Percentiles rank a stretch among this genome's conserved stretches.
These are phyloP conservation scores for Capsicum chinense DNA, from an alignment of 257 asterid species.

Conservation along the genomic window DNA sequence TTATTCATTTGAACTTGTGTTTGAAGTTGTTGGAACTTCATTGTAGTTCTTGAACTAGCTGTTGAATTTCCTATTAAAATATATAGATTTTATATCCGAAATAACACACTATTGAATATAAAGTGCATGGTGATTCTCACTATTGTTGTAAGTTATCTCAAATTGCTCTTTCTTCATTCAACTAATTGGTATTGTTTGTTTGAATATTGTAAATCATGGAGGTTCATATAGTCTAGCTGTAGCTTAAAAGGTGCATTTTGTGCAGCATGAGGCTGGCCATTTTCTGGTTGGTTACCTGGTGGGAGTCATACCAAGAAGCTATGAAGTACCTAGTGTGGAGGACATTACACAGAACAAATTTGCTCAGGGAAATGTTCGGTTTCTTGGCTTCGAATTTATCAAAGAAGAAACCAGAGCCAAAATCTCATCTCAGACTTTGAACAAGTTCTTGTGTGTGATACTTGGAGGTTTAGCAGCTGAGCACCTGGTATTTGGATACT, in stretches of 20 bases:
- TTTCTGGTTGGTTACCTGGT: slow-evolving; percentile 75
- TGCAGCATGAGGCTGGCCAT: slow-evolving; percentile 89
- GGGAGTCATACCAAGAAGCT: slow-evolving; percentile 71
- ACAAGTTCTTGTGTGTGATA: slow-evolving; percentile 52
- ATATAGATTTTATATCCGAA: too few relatives aligned
- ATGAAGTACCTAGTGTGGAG: slow-evolving; percentile 61
- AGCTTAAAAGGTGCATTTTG: slow-evolving; percentile 13
- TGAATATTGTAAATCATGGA: neutral
- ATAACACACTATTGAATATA: neutral
- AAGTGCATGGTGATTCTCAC: neutral
- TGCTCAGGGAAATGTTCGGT: slow-evolving; percentile 64
- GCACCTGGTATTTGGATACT: slow-evolving; percentile 64
- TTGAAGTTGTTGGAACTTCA: too few relatives aligned
- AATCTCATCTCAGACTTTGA: slow-evolving; percentile 43
- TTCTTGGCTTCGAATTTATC: slow-evolving; percentile 70
- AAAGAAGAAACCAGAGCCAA: slow-evolving; percentile 38
- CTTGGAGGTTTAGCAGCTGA: slow-evolving; percentile 77
- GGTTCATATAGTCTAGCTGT: neutral
- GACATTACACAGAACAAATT: slow-evolving; percentile 56
- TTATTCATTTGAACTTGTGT: too few relatives aligned
- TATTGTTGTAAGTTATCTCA: neutral
- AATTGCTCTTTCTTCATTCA: neutral
- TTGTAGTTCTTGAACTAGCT: too few relatives aligned
- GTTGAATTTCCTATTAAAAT: too few relatives aligned
- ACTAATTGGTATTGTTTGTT: neutral